phyloP scores from a whole-genome alignment of 352 stramenopile species.

The Globisporangium spinosum region DNA sequence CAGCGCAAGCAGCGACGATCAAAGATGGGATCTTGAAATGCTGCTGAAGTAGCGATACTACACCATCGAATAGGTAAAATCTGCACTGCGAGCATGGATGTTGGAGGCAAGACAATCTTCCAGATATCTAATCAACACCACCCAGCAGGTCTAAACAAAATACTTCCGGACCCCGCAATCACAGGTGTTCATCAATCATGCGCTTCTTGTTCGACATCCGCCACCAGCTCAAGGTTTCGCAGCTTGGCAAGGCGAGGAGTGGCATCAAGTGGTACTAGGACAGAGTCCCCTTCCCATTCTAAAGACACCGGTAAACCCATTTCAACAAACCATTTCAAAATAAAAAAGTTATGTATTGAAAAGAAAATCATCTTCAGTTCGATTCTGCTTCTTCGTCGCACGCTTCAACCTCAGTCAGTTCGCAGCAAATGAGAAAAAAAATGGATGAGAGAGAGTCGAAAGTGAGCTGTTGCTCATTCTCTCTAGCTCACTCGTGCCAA shows the following conservation, averaged over 20 bases:
- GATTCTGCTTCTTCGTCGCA: conserved; percentile 1
- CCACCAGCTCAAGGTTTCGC: background rate
- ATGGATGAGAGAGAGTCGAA: background rate
- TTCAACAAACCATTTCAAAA: background rate
- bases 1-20: background rate
- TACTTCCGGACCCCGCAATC: no score
- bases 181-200: no score
- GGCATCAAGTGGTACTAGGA: background rate
- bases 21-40: no score
- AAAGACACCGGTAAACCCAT: background rate
- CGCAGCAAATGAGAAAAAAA: conserved; percentile 6
- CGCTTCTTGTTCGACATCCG: background rate
- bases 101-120: no score
- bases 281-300: background rate
- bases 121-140: no score
- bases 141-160: no score
- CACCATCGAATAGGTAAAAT: no score
- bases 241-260: background rate
- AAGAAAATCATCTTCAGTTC: conserved; percentile 10
- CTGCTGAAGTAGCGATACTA: no score
- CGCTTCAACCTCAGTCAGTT: background rate
- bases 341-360: conserved; percentile 14
- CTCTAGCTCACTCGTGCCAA: background rate
- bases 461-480: background rate
- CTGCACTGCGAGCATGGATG: no score